These are phyloP conservation scores for Leccinum angustisporum DNA, from an alignment of 1,284 basidiomycete species.

Conservation along the genomic window DNA sequence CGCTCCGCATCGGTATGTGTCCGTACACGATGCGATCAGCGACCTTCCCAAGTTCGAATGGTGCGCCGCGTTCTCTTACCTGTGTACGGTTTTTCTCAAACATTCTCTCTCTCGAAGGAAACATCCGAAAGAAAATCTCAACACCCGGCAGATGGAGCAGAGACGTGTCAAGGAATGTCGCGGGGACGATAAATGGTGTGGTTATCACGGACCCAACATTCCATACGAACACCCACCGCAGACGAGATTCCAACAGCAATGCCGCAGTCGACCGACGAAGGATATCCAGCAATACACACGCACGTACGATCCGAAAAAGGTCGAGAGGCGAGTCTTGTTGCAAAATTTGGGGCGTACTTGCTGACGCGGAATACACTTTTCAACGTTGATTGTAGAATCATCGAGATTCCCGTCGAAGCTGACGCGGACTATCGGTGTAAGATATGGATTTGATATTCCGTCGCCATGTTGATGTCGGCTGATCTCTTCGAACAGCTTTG, in stretches of 20 bases:
- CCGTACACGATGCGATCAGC: slow-evolving; percentile 65
- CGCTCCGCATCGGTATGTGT: slow-evolving; percentile 53
- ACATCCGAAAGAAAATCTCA: slow-evolving; percentile 16
- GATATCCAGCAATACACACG: slow-evolving; percentile 55
- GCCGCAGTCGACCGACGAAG: slow-evolving; percentile 39
- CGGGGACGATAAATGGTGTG: slow-evolving; percentile 40
- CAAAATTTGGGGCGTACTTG: background rate
- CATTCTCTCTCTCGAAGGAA: slow-evolving; percentile 23
- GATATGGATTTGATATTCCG: slow-evolving; percentile 9
- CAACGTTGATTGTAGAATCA: slow-evolving; percentile 37
- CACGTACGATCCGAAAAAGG: slow-evolving; percentile 37
- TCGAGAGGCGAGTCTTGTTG: slow-evolving; percentile 37
- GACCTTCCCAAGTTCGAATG: slow-evolving; percentile 72
- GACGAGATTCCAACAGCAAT: slow-evolving; percentile 51
- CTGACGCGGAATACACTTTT: background rate
- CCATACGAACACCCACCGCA: slow-evolving; percentile 47
- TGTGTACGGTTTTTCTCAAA: background rate
- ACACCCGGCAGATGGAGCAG: slow-evolving; percentile 16
- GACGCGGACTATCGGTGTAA: slow-evolving; percentile 61
- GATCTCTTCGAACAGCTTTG: slow-evolving; percentile 15
- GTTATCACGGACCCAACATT: slow-evolving; percentile 29
- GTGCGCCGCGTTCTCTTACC: slow-evolving; percentile 37
- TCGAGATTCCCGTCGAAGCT: slow-evolving; percentile 50
- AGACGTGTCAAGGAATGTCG: slow-evolving; percentile 39
- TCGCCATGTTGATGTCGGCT: background rate